Evolutionary conservation across 2,329 filamentous ascomycete species (phyloP).

Genomic region (Aureobasidium uvarum): DNA sequence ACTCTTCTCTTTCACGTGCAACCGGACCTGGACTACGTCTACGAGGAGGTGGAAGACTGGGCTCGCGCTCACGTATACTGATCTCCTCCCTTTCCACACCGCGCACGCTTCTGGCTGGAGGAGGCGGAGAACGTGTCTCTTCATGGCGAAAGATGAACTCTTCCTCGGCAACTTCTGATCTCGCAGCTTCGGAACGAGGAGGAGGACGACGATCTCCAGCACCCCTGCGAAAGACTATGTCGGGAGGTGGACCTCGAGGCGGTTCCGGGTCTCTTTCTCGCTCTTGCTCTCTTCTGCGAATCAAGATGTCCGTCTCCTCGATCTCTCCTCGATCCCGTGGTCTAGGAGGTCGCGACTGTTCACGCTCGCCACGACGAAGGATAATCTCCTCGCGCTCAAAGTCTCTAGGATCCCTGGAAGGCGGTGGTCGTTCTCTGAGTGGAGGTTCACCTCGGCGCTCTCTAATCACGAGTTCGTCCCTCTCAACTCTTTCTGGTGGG

Average conservation of each 20-base stretch:
- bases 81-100: constrained; percentile 37
- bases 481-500: constrained; percentile 39
- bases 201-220: constrained; percentile 27
- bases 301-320: constrained; percentile 28
- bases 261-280: constrained; percentile 20
- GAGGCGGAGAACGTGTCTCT: constrained; percentile 28
- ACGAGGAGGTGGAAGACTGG: constrained; percentile 34
- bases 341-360: constrained; percentile 35
- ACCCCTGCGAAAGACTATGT: constrained; percentile 40
- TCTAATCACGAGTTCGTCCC: constrained; percentile 45
- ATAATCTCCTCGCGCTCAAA: constrained; percentile 32
- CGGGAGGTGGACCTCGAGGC: constrained; percentile 27
- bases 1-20: constrained; percentile 39
- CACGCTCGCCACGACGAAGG: constrained; percentile 32
- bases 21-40: constrained; percentile 39
- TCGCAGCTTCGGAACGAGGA: constrained; percentile 19
- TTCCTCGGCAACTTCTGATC: constrained; percentile 29
- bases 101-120: constrained; percentile 28
- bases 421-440: constrained; percentile 30
- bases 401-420: constrained; percentile 28
- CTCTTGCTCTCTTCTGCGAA: constrained; percentile 32
- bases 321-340: constrained; percentile 25
- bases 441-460: constrained; percentile 34
- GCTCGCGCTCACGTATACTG: constrained; percentile 41
- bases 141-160: constrained; percentile 30